Percentiles rank a stretch among this genome's conserved stretches.
These are phyloP conservation scores for Inga oerstediana DNA, from an alignment of 306 rosid genomes.

Conservation along the genomic window DNA sequence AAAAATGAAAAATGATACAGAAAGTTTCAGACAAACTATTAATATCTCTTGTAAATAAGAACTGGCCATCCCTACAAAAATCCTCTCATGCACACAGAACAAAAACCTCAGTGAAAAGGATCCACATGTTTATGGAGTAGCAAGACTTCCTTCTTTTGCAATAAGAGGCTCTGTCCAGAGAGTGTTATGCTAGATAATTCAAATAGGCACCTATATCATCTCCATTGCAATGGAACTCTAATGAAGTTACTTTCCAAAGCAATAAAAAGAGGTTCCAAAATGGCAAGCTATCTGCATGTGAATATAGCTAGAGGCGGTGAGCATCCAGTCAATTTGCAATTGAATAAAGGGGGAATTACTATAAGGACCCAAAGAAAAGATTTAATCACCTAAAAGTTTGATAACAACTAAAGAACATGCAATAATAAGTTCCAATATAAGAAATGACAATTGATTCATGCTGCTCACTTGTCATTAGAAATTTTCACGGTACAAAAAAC, in stretches of 20 bases:
- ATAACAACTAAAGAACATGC: no score
- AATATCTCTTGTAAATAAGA: no score
- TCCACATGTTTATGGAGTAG: not conserved
- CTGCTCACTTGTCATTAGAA: no score
- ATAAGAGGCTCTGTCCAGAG: not conserved
- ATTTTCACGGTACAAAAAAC: no score
- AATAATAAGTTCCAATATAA: accelerated
- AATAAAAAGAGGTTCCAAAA: not conserved
- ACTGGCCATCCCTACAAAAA: no score
- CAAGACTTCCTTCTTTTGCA: not conserved
- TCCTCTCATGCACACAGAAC: not conserved
- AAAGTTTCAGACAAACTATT: no score
- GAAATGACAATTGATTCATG: no score
- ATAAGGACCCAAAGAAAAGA: no score
- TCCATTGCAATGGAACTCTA: not conserved
- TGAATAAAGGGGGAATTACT: not conserved
- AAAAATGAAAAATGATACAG: no score
- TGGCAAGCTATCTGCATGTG: not conserved
- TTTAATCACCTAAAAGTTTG: no score
- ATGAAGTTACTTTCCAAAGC: not conserved
- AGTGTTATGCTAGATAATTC: not conserved
- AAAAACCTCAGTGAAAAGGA: not conserved
- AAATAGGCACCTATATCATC: not conserved
- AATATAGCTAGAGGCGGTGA: not conserved
- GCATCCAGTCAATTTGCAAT: not conserved